phyloP scores from a whole-genome alignment of 164 flowering plant genomes.

The Sedum album region DNA sequence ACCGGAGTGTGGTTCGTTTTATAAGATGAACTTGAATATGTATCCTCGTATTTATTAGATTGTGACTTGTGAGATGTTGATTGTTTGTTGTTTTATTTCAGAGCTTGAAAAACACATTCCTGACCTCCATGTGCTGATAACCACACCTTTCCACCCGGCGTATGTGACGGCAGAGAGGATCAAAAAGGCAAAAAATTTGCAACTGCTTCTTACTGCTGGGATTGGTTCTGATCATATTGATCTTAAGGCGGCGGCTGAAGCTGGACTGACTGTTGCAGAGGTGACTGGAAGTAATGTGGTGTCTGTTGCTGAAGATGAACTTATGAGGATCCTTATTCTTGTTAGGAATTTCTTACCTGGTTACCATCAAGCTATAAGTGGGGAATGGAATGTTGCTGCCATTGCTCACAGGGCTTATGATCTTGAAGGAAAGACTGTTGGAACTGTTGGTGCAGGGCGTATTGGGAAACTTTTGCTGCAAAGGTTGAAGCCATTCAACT shows the following conservation, averaged over 20 bases:
- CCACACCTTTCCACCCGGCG: constrained; percentile 97
- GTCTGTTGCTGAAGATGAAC: constrained; percentile 97
- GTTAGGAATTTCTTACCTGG: constrained; percentile 87
- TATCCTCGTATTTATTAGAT: background rate
- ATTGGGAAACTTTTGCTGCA: constrained; percentile 86
- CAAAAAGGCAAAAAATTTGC: constrained; percentile 79
- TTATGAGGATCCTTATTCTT: constrained; percentile 93
- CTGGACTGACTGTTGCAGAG: constrained; percentile 94
- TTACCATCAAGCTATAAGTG: constrained; percentile 65
- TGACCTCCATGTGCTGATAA: constrained; percentile 83
- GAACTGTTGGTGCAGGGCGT: constrained; percentile 95
- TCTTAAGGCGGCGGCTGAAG: constrained; percentile 85
- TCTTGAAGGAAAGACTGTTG: constrained; percentile 95
- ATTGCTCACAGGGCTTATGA: constrained; percentile 86
- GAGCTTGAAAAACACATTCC: constrained; percentile 94
- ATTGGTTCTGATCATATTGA: constrained; percentile 96
- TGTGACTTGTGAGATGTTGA: background rate
- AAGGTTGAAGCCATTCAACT: constrained; percentile 86
- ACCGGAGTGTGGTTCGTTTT: constrained; percentile 62
- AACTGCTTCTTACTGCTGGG: constrained; percentile 91
- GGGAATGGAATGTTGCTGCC: constrained; percentile 95
- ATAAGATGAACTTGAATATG: background rate
- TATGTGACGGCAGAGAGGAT: constrained; percentile 93
- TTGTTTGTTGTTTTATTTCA: constrained; percentile 21
- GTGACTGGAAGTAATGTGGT: constrained; percentile 94